phyloP scores from a whole-genome alignment of 2,329 filamentous ascomycete genomes.

The Curvularia verruculosa region DNA sequence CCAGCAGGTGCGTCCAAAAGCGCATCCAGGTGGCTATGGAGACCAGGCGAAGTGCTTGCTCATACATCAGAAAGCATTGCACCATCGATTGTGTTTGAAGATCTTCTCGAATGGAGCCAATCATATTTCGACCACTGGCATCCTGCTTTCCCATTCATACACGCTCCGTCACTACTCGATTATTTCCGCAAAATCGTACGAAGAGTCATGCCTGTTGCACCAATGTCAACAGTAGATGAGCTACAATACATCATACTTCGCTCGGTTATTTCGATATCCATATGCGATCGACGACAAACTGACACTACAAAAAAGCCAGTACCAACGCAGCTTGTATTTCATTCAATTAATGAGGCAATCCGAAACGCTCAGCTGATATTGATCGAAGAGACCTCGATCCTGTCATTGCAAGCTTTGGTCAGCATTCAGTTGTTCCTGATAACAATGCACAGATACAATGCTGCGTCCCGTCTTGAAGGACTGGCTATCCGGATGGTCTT shows the following conservation, averaged over 20 bases:
- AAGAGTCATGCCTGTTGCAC: slow-evolving; percentile 3
- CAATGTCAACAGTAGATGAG: slow-evolving; percentile 5
- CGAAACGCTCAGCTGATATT: slow-evolving; percentile 23
- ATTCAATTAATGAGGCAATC: slow-evolving; percentile 31
- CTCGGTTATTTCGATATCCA: slow-evolving; percentile 33
- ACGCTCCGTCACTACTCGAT: slow-evolving; percentile 31
- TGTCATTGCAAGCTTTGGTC: slow-evolving; percentile 31
- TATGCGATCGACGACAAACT: slow-evolving; percentile 30
- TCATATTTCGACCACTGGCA: slow-evolving; percentile 39
- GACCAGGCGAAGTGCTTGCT: slow-evolving; percentile 20
- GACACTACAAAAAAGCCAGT: slow-evolving; percentile 8
- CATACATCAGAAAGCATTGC: slow-evolving; percentile 1
- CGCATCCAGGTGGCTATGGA: slow-evolving; percentile 31
- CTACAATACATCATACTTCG: slow-evolving; percentile 31
- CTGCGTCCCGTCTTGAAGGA: slow-evolving; percentile 32
- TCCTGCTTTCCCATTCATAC: slow-evolving; percentile 33
- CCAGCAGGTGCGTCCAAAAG: slow-evolving; percentile 28
- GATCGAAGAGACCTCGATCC: slow-evolving; percentile 31
- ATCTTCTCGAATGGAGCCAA: slow-evolving; percentile 36
- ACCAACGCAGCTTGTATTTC: slow-evolving; percentile 24
- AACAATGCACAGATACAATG: slow-evolving; percentile 34
- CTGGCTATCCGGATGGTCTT: slow-evolving; percentile 28
- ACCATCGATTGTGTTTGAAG: slow-evolving; percentile 21
- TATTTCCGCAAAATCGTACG: slow-evolving; percentile 20
- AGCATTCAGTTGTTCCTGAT: slow-evolving; percentile 34